A percentile compares a stretch with the other conserved stretches of the same genome.
phyloP scores from a whole-genome alignment of 208 protist genomes.

The Trypanosoma cruzi region DNA sequence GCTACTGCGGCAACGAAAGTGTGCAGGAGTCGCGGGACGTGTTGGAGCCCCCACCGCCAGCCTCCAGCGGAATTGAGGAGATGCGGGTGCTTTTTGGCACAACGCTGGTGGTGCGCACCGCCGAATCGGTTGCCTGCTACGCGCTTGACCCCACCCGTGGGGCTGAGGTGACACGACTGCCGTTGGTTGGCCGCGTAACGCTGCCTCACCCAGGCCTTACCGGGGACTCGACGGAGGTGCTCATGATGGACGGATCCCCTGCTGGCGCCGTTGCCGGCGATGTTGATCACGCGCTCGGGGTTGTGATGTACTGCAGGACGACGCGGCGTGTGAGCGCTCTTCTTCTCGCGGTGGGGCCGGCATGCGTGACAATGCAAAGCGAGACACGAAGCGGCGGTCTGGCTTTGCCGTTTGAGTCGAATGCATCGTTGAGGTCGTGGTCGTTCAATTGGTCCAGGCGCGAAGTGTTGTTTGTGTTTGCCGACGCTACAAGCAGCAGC shows the following conservation, averaged over 20 bases:
- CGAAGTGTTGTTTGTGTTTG: conserved; percentile 10
- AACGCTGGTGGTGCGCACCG: conserved; percentile 37
- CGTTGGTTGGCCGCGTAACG: conserved; percentile 6
- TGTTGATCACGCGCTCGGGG: not conserved
- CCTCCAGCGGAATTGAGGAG: conserved; percentile 18
- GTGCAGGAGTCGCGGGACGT: conserved; percentile 1
- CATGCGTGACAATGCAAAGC: conserved; percentile 1
- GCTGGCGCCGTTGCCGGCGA: not conserved
- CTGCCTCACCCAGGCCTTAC: not conserved
- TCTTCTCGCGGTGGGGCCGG: not conserved
- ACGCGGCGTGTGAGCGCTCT: not conserved
- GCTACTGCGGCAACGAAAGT: not conserved
- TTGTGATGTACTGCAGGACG: conserved; percentile 3
- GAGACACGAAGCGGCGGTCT: conserved; percentile 9
- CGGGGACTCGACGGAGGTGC: not conserved
- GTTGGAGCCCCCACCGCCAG: conserved; percentile 1
- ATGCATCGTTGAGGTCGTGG: not conserved
- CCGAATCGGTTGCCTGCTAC: conserved; percentile 36
- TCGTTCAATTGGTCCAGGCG: conserved; percentile 2
- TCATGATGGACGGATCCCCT: not conserved
- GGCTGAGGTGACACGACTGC: not conserved
- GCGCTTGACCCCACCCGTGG: conserved; percentile 32
- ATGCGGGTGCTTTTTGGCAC: conserved; percentile 46
- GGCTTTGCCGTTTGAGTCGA: not conserved
- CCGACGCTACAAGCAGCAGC: not conserved